Evolutionary conservation across 768 basidiomycete species (phyloP), one percentile per base, ranked within the genome.

Genomic region (Suillus plorans): DNA sequence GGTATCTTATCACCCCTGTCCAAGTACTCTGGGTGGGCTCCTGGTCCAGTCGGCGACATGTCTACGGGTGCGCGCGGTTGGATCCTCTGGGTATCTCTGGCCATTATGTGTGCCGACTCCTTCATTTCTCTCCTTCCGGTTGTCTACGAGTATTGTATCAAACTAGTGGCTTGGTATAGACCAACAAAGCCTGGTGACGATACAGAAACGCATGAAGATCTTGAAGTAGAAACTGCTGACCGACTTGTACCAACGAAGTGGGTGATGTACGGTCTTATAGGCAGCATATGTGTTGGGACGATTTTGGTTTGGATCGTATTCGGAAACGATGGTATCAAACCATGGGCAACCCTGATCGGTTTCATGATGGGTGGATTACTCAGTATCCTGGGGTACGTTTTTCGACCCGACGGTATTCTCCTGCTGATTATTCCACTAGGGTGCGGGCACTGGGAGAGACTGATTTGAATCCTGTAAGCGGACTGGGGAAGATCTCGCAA

Each of bases 401-500:
- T 12, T 47, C 36, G 36, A 39, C 53, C 25, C 53, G 20, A 47
- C 59, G 47, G n/a, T 36, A 49, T 39, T 58, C 41, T 64, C 25
- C 4, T 25, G 55, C 68, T 69, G 42, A 72, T 57, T 10, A 60
- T 13, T 45, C 9, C 52, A 20, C 14, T 69, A 95, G 94, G 10
- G 96, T 99, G 16, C 88, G 96, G 53, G 96, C 97, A 1, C 78
- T 99, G 41, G 97, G 97, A 61, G 96, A 98, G 79, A 99, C 97
- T 3, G 97, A 99, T 74, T 79, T 99, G 44, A 94, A 94, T 71
- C 93, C 93, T 0, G 94, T 95, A 45, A 92, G 92, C 50, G 97
- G 95, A 1, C 81, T 98, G 42, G 97, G 97, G 2, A 99, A 99
- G 76, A 89, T 98, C 67, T 94, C 92, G 25, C 97, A 99, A 71